Evolutionary conservation across 305 asterid species (phyloP).

Genomic region (Fraxinus floribunda): DNA sequence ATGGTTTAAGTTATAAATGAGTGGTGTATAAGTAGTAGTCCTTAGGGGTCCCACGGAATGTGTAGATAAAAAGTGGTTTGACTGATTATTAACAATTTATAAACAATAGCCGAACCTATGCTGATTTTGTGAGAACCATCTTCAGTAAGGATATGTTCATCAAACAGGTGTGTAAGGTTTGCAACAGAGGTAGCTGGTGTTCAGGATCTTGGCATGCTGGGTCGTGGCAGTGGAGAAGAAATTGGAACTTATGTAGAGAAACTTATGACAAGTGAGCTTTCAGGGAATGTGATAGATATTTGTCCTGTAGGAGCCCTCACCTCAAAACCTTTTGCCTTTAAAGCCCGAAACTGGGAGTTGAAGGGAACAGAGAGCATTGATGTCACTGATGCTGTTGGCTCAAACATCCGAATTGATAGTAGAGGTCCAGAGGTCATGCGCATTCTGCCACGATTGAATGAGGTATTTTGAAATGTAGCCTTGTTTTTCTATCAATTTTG

Average conservation of each 20-base stretch:
- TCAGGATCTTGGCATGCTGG: slow-evolving; percentile 93
- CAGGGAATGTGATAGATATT: slow-evolving; percentile 96
- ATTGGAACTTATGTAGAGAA: slow-evolving; percentile 95
- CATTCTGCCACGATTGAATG: slow-evolving; percentile 81
- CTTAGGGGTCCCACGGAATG: neutral
- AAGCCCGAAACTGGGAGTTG: slow-evolving; percentile 98
- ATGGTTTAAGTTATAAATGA: neutral
- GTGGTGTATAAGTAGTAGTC: neutral
- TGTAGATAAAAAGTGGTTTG: neutral
- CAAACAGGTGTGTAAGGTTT: slow-evolving; percentile 88
- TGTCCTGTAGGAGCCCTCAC: slow-evolving; percentile 99
- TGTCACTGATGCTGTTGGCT: slow-evolving; percentile 97
- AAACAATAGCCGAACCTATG: neutral
- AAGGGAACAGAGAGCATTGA: slow-evolving; percentile 98
- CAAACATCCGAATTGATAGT: slow-evolving; percentile 93
- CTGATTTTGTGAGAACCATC: neutral
- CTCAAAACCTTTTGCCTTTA: slow-evolving; percentile 96
- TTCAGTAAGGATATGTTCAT: slow-evolving; percentile 25
- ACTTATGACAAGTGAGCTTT: slow-evolving; percentile 96
- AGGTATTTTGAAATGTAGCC: slow-evolving; percentile 43
- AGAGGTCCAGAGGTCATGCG: slow-evolving; percentile 99
- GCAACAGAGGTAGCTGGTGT: slow-evolving; percentile 93
- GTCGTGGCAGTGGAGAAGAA: slow-evolving; percentile 99
- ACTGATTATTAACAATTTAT: too few relatives aligned
- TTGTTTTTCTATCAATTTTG: too few relatives aligned